A percentile compares a stretch with the other conserved stretches of the same genome.
phyloP scores from a whole-genome alignment of 441 rosid species.

The Euphorbia celastroides region DNA sequence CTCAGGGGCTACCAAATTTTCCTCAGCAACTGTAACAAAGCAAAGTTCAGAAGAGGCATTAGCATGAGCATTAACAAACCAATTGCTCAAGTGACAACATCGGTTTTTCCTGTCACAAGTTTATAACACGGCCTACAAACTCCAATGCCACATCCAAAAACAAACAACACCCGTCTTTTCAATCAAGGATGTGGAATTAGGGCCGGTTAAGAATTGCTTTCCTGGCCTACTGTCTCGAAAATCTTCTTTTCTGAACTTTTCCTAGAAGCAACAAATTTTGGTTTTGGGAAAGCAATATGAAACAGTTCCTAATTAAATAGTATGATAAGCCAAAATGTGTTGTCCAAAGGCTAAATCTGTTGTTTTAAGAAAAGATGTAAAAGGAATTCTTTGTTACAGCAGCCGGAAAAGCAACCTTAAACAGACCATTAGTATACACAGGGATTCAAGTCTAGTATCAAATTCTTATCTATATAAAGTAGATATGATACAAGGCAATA shows the following conservation, averaged over 20 bases:
- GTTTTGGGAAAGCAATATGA: too few species aligned
- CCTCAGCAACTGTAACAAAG: slow-evolving; percentile 76
- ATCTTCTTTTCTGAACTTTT: too few species aligned
- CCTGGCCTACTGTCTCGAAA: too few species aligned
- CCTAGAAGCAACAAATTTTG: too few species aligned
- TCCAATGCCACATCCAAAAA: neutral
- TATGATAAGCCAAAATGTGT: too few species aligned
- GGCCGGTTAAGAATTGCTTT: too few species aligned
- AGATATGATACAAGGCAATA: neutral
- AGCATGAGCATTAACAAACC: slow-evolving; percentile 5
- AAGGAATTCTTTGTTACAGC: too few species aligned
- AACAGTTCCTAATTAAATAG: too few species aligned
- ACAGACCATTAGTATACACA: neutral
- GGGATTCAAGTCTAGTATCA: neutral
- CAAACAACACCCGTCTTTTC: neutral
- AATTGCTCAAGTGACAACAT: neutral
- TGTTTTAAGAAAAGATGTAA: too few species aligned
- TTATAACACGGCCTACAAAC: neutral
- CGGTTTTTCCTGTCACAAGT: neutral
- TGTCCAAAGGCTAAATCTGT: too few species aligned
- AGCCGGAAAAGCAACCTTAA: too few species aligned
- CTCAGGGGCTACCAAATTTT: slow-evolving; percentile 59
- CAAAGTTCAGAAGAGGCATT: slow-evolving; percentile 14
- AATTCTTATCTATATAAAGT: neutral
- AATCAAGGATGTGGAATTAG: slow-evolving; percentile 1